Evolutionary conservation across 805 yeast species (phyloP), one percentile per base, ranked within the genome.

Genomic region (Ogataea salicorniae): DNA sequence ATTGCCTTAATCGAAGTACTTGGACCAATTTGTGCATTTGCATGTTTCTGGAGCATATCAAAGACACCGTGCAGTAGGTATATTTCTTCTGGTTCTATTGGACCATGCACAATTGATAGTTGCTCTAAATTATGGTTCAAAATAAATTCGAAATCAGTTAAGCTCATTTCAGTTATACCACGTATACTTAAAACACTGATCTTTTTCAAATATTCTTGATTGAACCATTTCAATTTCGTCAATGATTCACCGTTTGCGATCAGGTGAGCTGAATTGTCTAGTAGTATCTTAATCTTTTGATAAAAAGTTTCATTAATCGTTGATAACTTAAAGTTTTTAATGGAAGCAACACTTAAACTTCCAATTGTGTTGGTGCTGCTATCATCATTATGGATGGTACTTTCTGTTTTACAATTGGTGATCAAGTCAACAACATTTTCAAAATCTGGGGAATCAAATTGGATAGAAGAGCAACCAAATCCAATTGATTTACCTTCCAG

Each of bases 221-320:
- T 35, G 44, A 42, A 20, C 44, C 44, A 42, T 42, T 42, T 42
- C 34, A 42, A 42, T 22, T 34, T 34, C 3, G 44, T 42, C 39
- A 42, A 18, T 11, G 44, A 33, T 17, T 42, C 44, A 17, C 39
- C 44, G 14, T 26, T 18, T 8, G 33, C 37, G 6, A 26, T 37
- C 20, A 41, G 7, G 13, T 41, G 34, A 16, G 36, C 37, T 3
- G 43, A 41, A 33, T 41, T 41, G 26, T 41, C 43, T 9, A 41
- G 18, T n/a, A 41, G 15, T 4, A 34, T 15, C 31, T 34, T 41
- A 16, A 41, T 26, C 11, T 34, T 16, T 6, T 33, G 17, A 41
- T 41, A 34, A 17, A 14, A 20, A 18, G 31, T 23, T n/a, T 26
- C 36, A 14, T 41, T 41, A 13, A 41, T 17, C 13, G 37, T 26